These are phyloP conservation scores for Exserohilum turcica DNA, from an alignment of 2,329 filamentous ascomycete genomes.

Conservation along the genomic window DNA sequence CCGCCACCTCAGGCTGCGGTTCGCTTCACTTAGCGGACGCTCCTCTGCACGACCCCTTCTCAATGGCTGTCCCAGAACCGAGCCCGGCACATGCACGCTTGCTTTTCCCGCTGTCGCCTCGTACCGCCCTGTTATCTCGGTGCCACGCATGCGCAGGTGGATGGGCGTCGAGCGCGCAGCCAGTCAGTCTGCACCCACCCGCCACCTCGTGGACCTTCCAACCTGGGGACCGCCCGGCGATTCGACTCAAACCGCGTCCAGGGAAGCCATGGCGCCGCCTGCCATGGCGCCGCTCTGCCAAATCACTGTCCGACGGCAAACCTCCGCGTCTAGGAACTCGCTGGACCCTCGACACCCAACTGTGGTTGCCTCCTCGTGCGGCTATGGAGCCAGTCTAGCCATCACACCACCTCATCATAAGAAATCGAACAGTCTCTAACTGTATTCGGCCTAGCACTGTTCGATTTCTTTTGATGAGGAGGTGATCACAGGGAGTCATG, in stretches of 20 bases:
- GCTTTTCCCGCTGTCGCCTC: conserved; percentile 1
- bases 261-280: background rate
- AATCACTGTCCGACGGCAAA: background rate
- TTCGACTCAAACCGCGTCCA: background rate
- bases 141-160: conserved; percentile 3
- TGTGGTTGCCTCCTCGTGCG: background rate
- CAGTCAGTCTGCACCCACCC: background rate
- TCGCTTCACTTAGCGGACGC: conserved; percentile 1
- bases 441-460: too few relatives aligned
- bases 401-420: conserved; percentile 3
- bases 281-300: background rate
- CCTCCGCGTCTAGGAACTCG: background rate
- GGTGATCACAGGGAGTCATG: background rate
- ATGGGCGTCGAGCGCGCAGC: background rate
- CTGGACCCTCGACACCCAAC: background rate
- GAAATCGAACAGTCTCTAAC: too few relatives aligned
- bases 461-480: too few relatives aligned
- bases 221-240: background rate
- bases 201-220: background rate
- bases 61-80: background rate
- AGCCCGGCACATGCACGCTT: background rate
- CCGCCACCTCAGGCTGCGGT: conserved; percentile 7
- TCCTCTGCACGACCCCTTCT: conserved; percentile 2
- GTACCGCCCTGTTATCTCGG: background rate
- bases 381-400: background rate